Base-by-base conservation (phyloP, 441 rosid species). In the Arabidopsis lyrata region DNA sequence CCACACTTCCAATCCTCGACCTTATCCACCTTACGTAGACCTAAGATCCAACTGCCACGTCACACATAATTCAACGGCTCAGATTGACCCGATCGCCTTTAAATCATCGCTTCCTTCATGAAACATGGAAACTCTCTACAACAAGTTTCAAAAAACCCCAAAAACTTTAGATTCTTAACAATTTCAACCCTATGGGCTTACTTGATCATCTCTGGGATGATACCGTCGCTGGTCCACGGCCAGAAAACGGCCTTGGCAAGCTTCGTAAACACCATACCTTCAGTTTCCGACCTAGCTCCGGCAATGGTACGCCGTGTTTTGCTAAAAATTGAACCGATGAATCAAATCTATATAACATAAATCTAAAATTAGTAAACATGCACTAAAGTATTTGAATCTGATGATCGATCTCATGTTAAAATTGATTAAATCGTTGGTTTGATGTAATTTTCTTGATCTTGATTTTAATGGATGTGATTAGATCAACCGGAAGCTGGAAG, bases 201-300 rank as follows among this genome's bases (percentile, higher is more conserved):
- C 94, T 92, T 22, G 97, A 95, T 57, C 93, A 90, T 78, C 84
- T 95, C 11, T 95, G 99, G 99, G 99, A 95, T 71, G 99, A 95
- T 68, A 92, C 99, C 78, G 86, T 95, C 45, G 98, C 98, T 63
- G 99, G 99, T 31, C 98, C 99, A 2, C 84, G 76, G 45, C 98
- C 98, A 5, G 97, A 92, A 8, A 83, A 63, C 82, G 99, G 98
- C 77, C 98, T 90, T 76, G 97, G 97, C 75, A 90, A 86, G 96
- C 97, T 95, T 56, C 91, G 93, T 70, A 95, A 90, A 86, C 86
- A 88, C 41, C 81, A 83, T 69, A 84, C 86, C 73, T 85, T 89
- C 83, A 77, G 82, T 81, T 76, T 83, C 84, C 88, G 92, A 62
- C 72, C 96, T 36, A 83, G 50, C 83, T 81, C 95, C 87, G 93